phyloP scores from a whole-genome alignment of 805 yeast species.

The Sugiyamaella qingdaonensis region DNA sequence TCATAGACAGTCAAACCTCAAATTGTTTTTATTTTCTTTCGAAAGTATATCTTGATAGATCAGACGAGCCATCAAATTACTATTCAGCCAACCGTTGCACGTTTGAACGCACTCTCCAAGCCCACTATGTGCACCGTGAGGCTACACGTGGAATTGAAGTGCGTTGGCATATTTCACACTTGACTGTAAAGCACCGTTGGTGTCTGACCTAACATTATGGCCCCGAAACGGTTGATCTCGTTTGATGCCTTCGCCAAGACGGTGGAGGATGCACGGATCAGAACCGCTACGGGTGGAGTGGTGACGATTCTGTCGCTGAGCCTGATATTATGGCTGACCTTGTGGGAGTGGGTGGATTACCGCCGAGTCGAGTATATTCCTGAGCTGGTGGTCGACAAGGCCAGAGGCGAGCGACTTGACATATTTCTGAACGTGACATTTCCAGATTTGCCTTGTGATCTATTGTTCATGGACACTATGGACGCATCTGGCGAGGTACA shows the following conservation, averaged over 20 bases:
- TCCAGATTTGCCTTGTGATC: constrained; percentile 80
- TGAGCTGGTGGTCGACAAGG: constrained; percentile 74
- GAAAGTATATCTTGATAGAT: too few species aligned
- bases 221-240: constrained; percentile 41
- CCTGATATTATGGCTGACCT: constrained; percentile 56
- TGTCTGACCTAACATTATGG: background rate
- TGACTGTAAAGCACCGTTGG: background rate
- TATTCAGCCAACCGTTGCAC: background rate
- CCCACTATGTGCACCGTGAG: background rate
- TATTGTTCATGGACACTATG: constrained; percentile 74
- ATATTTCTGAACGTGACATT: constrained; percentile 79
- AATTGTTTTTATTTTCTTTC: too few species aligned
- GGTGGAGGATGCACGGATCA: constrained; percentile 85
- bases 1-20: too few species aligned
- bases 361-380: constrained; percentile 65
- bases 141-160: background rate
- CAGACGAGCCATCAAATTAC: background rate
- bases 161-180: constrained; percentile 1
- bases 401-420: constrained; percentile 65
- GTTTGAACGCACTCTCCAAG: background rate
- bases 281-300: constrained; percentile 86
- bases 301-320: constrained; percentile 70
- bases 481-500: constrained; percentile 85
- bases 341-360: constrained; percentile 76
- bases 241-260: constrained; percentile 92